These are phyloP conservation scores for Alectoria sarmentosa DNA, from an alignment of 495 filamentous ascomycete species.

Conservation along the genomic window DNA sequence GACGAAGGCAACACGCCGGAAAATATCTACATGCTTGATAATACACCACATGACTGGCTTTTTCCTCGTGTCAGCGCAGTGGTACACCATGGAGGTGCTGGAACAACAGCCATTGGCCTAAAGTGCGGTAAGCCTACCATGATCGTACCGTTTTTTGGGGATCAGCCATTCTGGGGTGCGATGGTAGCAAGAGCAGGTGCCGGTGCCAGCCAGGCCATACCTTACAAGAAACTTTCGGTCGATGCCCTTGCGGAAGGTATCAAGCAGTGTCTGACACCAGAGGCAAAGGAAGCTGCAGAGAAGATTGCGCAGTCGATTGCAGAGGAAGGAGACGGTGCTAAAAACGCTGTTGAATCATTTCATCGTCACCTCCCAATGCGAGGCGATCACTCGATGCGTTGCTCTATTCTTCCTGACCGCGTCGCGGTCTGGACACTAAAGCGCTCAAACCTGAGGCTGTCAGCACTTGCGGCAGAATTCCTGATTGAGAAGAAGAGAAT, in stretches of 20 bases:
- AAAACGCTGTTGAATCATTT: conserved; percentile 64
- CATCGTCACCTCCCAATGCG: conserved; percentile 53
- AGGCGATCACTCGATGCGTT: conserved; percentile 57
- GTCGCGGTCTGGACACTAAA: conserved; percentile 65
- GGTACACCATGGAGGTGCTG: conserved; percentile 60
- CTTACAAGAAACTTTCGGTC: conserved; percentile 58
- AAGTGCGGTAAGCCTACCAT: conserved; percentile 58
- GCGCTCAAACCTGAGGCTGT: conserved; percentile 45
- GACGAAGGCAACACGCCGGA: conserved; percentile 46
- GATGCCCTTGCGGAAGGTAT: conserved; percentile 65
- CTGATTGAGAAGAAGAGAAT: conserved; percentile 51
- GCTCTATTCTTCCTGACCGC: conserved; percentile 54
- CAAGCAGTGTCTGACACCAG: conserved; percentile 51
- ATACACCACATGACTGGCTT: conserved; percentile 63
- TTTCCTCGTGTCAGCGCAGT: conserved; percentile 54
- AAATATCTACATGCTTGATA: conserved; percentile 55
- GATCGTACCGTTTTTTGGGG: conserved; percentile 63
- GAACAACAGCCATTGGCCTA: conserved; percentile 59
- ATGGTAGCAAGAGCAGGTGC: conserved; percentile 56
- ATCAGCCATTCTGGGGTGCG: conserved; percentile 53
- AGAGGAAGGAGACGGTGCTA: conserved; percentile 64
- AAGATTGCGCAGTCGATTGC: conserved; percentile 56
- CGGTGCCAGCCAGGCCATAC: conserved; percentile 59
- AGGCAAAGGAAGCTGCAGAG: conserved; percentile 49
- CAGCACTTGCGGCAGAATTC: conserved; percentile 58